A percentile compares a stretch with the other conserved stretches of the same genome.
Conservation (phyloP, 495 filamentous ascomycete genomes). For the Trichoderma gamsii region DNA sequence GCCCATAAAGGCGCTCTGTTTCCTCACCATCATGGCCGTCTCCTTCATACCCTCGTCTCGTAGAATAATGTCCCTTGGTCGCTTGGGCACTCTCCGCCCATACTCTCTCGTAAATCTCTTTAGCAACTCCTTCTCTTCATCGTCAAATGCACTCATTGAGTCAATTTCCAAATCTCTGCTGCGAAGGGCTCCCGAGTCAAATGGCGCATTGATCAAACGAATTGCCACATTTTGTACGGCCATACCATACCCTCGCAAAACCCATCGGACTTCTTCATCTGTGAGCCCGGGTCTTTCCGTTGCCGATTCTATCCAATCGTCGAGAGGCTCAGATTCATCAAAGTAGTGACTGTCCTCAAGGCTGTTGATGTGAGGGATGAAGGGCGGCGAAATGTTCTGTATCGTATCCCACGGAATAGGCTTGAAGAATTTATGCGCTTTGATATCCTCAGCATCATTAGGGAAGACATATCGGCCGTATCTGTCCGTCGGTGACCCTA, state of each 20-base stretch:
- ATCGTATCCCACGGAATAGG: conserved; percentile 62
- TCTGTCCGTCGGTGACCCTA: background rate
- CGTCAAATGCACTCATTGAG: conserved; percentile 21
- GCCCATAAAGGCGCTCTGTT: conserved; percentile 77
- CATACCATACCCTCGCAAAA: conserved; percentile 31
- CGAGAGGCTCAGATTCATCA: conserved; percentile 67
- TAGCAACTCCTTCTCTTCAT: conserved; percentile 31
- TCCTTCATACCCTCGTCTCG: conserved; percentile 59
- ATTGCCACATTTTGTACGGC: conserved; percentile 35
- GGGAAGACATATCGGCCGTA: conserved; percentile 62
- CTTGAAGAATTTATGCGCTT: conserved; percentile 66
- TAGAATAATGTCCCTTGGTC: conserved; percentile 73
- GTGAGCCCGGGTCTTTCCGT: conserved; percentile 14
- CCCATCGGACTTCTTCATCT: conserved; percentile 23
- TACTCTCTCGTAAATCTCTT: conserved; percentile 34
- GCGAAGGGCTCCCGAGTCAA: conserved; percentile 38
- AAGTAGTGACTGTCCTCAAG: conserved; percentile 87
- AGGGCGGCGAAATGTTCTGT: conserved; percentile 64
- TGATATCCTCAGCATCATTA: conserved; percentile 73
- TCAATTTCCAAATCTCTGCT: conserved; percentile 44
- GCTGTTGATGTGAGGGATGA: conserved; percentile 61
- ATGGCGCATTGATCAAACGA: conserved; percentile 36
- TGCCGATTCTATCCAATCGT: conserved; percentile 27
- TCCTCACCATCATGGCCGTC: conserved; percentile 68
- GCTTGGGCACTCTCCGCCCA: conserved; percentile 54